phyloP scores from a whole-genome alignment of 73 alveolate genomes.

The Paramecium octaurelia region DNA sequence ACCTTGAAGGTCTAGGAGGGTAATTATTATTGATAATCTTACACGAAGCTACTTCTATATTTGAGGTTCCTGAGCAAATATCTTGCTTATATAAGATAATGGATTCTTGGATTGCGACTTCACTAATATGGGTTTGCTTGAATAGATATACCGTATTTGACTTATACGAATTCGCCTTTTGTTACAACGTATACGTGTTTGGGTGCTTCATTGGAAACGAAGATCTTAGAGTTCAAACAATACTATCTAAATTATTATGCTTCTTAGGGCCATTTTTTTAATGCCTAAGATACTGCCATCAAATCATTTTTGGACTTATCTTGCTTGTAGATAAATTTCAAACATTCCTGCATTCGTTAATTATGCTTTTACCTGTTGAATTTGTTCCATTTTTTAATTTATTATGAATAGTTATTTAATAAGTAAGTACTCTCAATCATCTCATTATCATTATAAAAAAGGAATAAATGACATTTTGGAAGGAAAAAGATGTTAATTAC shows the following conservation, averaged over 20 bases:
- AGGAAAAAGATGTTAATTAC: neutral
- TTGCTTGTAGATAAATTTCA: neutral
- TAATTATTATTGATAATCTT: neutral
- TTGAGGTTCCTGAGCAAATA: slow-evolving; percentile 10
- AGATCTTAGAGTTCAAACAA: slow-evolving; percentile 27
- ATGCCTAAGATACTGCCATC: neutral
- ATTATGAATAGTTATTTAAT: neutral
- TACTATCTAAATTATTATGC: slow-evolving; percentile 15
- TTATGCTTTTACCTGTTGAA: slow-evolving; percentile 8
- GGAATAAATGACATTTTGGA: slow-evolving; percentile 2
- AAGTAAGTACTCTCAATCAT: slow-evolving; percentile 18
- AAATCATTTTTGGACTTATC: slow-evolving; percentile 12
- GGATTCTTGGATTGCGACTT: slow-evolving; percentile 1
- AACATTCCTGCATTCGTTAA: slow-evolving; percentile 7
- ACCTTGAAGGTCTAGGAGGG: neutral
- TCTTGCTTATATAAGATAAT: neutral
- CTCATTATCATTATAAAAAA: neutral
- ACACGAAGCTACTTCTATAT: neutral
- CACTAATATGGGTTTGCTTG: neutral
- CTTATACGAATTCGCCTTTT: slow-evolving; percentile 1
- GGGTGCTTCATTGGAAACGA: neutral
- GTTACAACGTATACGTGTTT: slow-evolving; percentile 35
- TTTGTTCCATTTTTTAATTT: slow-evolving; percentile 13
- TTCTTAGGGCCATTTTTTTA: slow-evolving; percentile 32
- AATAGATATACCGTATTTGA: neutral